phyloP scores from a whole-genome alignment of 2,329 filamentous ascomycete species.

The Hypoxylon sp. region DNA sequence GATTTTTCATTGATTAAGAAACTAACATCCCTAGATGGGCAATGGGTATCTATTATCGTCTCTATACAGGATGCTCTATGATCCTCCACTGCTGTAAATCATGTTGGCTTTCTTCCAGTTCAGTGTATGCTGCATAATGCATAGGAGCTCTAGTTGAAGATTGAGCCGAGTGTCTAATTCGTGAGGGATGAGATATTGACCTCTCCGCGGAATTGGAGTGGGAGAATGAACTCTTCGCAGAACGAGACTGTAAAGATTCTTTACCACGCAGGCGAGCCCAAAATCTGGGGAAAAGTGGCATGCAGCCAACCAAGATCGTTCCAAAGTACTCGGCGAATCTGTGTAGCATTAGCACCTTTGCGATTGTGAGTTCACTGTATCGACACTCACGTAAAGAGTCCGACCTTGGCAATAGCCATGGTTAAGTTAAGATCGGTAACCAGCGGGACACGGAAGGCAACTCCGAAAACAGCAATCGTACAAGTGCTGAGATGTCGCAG shows the following conservation, averaged over 20 bases:
- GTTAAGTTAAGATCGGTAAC: constrained; percentile 22
- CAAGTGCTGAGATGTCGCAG: constrained; percentile 12
- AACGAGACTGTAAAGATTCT: constrained; percentile 1
- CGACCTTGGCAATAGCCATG: constrained; percentile 26
- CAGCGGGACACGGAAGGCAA: constrained; percentile 23
- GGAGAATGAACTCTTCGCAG: constrained; percentile 16
- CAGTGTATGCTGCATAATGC: constrained; percentile 11
- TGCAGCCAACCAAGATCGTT: constrained; percentile 24
- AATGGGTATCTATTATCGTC: not conserved
- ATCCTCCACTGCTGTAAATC: constrained; percentile 5
- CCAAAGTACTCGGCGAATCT: constrained; percentile 32
- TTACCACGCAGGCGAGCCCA: constrained; percentile 12
- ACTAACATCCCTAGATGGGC: not conserved
- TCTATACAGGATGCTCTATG: constrained; percentile 2
- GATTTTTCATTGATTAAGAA: not conserved
- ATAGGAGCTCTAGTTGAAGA: constrained; percentile 3
- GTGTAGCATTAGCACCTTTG: not conserved
- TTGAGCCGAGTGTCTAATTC: constrained; percentile 4
- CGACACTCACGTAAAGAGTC: constrained; percentile 23
- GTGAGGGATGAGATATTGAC: constrained; percentile 9
- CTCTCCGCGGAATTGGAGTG: constrained; percentile 11
- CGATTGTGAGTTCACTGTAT: not conserved
- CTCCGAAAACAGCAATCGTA: constrained; percentile 20
- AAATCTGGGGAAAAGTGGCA: constrained; percentile 28
- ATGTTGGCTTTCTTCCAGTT: constrained; percentile 11